Evolutionary conservation across 495 filamentous ascomycete genomes (phyloP), one percentile per base, ranked within the genome.

Genomic region (Podospora anserina): DNA sequence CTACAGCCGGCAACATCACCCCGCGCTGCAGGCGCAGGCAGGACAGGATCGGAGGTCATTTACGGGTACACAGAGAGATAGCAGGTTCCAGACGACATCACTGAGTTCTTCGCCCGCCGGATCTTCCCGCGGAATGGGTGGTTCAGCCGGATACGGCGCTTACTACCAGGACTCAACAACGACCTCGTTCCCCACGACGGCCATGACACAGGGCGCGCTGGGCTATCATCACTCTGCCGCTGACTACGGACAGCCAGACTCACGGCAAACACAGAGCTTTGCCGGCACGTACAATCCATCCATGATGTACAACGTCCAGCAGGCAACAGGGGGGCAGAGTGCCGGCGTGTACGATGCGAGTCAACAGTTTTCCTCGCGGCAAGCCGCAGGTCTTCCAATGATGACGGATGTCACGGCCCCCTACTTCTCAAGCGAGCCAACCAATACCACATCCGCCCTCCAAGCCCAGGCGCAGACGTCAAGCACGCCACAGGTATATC

Each of bases 231-330:
- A 79, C 67, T 71, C 76, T 4, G 57, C 74, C 18, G 69, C 77
- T 20, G 83, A 84, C 63, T 88, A 86, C 68, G 77, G 79, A 18
- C 81, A 83, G 68, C 26, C 75, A 27, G 84, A 88, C 63, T 79
- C 81, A 70, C 79, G 85, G 69, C 82, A 83, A 67, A 68, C 79
- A 69, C 83, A 83, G 69, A 74, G 79, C 69, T 82, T 81, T 65
- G 78, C 78, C 57, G 68, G 78, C 75, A 72, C 80, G 69, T 87
- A 86, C 75, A 82, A 82, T 60, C 81, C 88, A 66, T 70, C 77
- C 57, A 86, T 95, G 78, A 88, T 95, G 81, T 97, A 97, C 82
- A 89, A 88, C 81, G 88, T 94, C 67, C 82, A 85, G 78, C 89
- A 91, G 80, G 85, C 89, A 72, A 82, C 83, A 72, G 81, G 89